phyloP scores from a whole-genome alignment of 768 basidiomycete species.

The Lactarius quietus region DNA sequence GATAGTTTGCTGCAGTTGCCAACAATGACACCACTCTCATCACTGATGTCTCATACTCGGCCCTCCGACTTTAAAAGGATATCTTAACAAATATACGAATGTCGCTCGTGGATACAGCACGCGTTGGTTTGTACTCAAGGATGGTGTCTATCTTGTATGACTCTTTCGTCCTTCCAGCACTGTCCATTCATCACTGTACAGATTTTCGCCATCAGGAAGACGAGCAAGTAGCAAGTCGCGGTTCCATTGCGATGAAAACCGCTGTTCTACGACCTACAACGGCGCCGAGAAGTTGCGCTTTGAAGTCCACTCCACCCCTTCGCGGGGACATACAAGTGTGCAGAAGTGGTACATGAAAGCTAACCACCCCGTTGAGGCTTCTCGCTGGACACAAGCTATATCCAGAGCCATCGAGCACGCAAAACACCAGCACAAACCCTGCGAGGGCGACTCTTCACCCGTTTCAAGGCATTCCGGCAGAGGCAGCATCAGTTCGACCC shows the following conservation, averaged over 20 bases:
- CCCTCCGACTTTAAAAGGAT: slow-evolving; percentile 66
- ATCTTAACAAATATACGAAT: slow-evolving; percentile 90
- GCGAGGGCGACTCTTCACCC: slow-evolving; percentile 44
- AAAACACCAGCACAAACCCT: slow-evolving; percentile 38
- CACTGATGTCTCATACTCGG: slow-evolving; percentile 42
- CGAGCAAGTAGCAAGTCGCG: slow-evolving; percentile 78
- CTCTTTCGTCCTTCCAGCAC: neutral
- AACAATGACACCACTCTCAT: slow-evolving; percentile 78
- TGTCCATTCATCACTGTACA: slow-evolving; percentile 18
- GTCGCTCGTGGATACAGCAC: slow-evolving; percentile 87
- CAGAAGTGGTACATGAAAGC: slow-evolving; percentile 85
- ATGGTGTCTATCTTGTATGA: slow-evolving; percentile 81
- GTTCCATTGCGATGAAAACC: slow-evolving; percentile 83
- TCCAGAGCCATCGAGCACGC: slow-evolving; percentile 69
- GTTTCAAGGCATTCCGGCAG: slow-evolving; percentile 23
- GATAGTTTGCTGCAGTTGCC: slow-evolving; percentile 46
- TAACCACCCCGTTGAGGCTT: slow-evolving; percentile 85
- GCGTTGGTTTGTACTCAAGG: slow-evolving; percentile 88
- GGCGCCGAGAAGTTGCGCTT: slow-evolving; percentile 66
- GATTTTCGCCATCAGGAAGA: slow-evolving; percentile 91
- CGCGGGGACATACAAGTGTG: slow-evolving; percentile 42
- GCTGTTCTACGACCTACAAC: slow-evolving; percentile 58
- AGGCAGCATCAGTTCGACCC: slow-evolving; percentile 13
- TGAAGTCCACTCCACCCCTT: slow-evolving; percentile 67
- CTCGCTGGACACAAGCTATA: slow-evolving; percentile 82